Percentiles rank a stretch among this genome's conserved stretches.
Evolutionary conservation across 176 grass and related monocot genomes (phyloP).

Genomic region (Thalia dealbata): DNA sequence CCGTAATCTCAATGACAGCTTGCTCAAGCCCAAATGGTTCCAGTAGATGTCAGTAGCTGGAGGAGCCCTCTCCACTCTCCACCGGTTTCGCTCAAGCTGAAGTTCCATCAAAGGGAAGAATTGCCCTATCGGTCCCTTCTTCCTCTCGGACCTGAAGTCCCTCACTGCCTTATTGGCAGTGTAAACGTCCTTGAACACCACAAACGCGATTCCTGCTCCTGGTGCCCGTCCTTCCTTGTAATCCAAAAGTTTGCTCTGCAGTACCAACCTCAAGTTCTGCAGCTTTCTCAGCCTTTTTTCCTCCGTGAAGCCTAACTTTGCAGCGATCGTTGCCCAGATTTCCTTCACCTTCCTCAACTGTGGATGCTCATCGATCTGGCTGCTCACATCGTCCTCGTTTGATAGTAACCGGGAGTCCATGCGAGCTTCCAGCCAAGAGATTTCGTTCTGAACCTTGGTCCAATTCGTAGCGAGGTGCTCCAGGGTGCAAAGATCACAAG

Average conservation of each 20-base stretch:
- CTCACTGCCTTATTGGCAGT: conserved; percentile 85
- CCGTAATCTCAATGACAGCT: conserved; percentile 56
- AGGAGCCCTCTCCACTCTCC: conserved; percentile 87
- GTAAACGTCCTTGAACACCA: conserved; percentile 94
- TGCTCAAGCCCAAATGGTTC: conserved; percentile 87
- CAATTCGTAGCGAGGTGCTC: conserved; percentile 56
- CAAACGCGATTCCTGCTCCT: conserved; percentile 78
- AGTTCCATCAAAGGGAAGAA: conserved; percentile 94
- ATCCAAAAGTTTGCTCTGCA: conserved; percentile 59
- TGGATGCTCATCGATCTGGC: conserved; percentile 27
- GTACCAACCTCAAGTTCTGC: conserved; percentile 57
- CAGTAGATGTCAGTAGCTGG: conserved; percentile 94
- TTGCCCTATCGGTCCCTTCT: conserved; percentile 57
- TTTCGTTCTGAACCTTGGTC: conserved; percentile 59
- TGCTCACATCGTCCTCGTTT: conserved; percentile 14
- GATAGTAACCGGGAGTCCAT: conserved; percentile 49
- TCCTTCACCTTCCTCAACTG: conserved; percentile 49
- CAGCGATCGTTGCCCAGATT: conserved; percentile 26
- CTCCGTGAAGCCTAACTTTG: conserved; percentile 67
- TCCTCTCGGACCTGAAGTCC: conserved; percentile 82
- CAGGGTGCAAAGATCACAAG: conserved; percentile 70
- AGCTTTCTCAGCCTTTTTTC: conserved; percentile 66
- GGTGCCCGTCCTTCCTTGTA: conserved; percentile 63
- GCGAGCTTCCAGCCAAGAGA: conserved; percentile 79
- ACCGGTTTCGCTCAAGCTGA: conserved; percentile 69